These are phyloP conservation scores for Chlorella sp. DNA, from an alignment of 139 green algal species.

Conservation along the genomic window DNA sequence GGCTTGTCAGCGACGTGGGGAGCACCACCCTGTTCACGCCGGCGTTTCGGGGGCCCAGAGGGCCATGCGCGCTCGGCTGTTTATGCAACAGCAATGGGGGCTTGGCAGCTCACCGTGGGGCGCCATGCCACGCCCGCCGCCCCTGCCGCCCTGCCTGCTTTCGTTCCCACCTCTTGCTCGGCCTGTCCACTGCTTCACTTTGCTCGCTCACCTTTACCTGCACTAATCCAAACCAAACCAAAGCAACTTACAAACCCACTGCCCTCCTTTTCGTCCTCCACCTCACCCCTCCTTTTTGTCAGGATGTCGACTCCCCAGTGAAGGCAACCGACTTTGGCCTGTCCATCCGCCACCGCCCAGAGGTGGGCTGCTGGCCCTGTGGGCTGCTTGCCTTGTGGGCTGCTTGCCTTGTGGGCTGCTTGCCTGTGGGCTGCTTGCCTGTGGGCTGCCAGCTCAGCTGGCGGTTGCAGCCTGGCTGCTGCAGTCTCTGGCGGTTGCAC, in stretches of 20 bases:
- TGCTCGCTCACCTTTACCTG: neutral
- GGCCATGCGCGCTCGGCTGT: neutral
- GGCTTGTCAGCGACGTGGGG: neutral
- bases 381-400: too few relatives aligned
- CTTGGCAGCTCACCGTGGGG: neutral
- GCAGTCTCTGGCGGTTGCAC: too few relatives aligned
- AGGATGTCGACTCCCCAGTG: constrained; percentile 67
- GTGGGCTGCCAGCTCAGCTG: too few relatives aligned
- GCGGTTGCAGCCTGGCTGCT: too few relatives aligned
- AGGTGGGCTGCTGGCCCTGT: neutral
- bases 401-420: neutral
- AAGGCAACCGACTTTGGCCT: constrained; percentile 92
- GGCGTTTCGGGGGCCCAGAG: neutral
- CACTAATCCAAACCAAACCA: neutral
- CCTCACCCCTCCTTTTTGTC: neutral
- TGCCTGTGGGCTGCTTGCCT: too few relatives aligned
- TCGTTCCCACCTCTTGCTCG: neutral
- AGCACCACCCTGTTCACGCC: neutral
- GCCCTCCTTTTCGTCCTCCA: neutral
- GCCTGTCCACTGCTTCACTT: neutral
- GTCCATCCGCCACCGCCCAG: constrained; percentile 82
- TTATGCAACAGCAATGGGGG: neutral
- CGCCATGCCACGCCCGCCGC: too few relatives aligned
- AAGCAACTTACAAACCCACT: too few relatives aligned
- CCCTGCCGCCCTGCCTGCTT: neutral